These are phyloP conservation scores for Metschnikowia dekortorum DNA, from an alignment of 805 yeast species.

Conservation along the genomic window DNA sequence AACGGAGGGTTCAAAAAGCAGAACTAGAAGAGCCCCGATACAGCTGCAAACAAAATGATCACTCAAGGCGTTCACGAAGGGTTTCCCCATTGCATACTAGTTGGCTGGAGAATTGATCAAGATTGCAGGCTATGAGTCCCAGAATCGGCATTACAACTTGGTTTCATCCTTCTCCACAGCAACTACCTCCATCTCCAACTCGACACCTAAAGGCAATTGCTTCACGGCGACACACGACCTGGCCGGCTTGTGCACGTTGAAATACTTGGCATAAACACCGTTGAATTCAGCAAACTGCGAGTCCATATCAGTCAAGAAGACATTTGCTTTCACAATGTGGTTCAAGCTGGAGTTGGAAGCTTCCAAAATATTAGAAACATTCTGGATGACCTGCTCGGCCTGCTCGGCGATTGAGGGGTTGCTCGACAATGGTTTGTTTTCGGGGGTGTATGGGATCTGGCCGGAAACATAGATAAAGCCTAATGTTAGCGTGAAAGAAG, in stretches of 20 bases:
- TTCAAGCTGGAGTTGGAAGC: constrained; percentile 83
- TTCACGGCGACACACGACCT: constrained; percentile 97
- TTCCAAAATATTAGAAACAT: constrained; percentile 66
- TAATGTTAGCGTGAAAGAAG: constrained; percentile 17
- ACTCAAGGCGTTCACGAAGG: no score
- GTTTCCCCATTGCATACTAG: background rate
- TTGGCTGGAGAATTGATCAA: background rate
- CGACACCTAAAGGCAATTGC: constrained; percentile 82
- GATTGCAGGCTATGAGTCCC: background rate
- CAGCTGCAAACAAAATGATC: no score
- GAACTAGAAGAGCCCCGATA: no score
- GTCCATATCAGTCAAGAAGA: constrained; percentile 87
- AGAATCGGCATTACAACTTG: constrained; percentile 24
- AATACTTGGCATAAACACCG: constrained; percentile 75
- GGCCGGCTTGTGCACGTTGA: constrained; percentile 81
- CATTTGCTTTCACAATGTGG: constrained; percentile 80
- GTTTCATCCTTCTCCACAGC: constrained; percentile 60
- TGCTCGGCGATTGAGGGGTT: constrained; percentile 61
- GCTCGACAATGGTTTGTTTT: constrained; percentile 75
- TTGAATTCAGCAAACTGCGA: constrained; percentile 77
- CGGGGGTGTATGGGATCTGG: constrained; percentile 87
- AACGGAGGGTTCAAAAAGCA: no score
- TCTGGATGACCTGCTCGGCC: constrained; percentile 69
- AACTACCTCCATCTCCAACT: constrained; percentile 86
- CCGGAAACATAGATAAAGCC: constrained; percentile 91